These are phyloP conservation scores for Sapria himalayana DNA, from an alignment of 345 rosid genomes.

Conservation along the genomic window DNA sequence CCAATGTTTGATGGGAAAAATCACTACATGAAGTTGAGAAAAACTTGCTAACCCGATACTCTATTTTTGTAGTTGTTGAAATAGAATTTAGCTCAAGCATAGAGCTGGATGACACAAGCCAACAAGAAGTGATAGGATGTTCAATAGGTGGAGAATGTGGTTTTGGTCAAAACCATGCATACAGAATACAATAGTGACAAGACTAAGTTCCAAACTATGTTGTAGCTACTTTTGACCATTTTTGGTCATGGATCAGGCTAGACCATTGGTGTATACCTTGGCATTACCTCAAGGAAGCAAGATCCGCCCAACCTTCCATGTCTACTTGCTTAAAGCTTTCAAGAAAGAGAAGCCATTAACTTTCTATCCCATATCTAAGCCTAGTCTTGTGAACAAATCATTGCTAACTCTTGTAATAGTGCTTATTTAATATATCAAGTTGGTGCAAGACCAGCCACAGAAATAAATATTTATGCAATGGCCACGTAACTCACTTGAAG, in stretches of 20 bases:
- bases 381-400: background rate
- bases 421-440: background rate
- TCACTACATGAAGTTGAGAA: background rate
- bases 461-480: background rate
- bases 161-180: background rate
- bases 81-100: background rate
- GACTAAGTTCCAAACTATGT: background rate
- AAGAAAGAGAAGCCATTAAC: background rate
- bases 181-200: background rate
- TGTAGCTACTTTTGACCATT: no score
- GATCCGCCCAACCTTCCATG: background rate
- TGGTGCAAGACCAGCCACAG: background rate
- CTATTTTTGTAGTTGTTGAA: background rate
- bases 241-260: background rate
- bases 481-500: background rate
- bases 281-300: background rate
- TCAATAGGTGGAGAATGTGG: background rate
- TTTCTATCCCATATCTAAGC: background rate
- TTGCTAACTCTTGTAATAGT: background rate
- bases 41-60: background rate
- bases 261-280: background rate
- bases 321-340: background rate
- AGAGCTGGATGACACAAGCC: background rate
- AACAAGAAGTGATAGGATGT: background rate
- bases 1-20: background rate